Base-by-base conservation (phyloP, 2,329 filamentous ascomycete genomes). In the Colletotrichum sojae region DNA sequence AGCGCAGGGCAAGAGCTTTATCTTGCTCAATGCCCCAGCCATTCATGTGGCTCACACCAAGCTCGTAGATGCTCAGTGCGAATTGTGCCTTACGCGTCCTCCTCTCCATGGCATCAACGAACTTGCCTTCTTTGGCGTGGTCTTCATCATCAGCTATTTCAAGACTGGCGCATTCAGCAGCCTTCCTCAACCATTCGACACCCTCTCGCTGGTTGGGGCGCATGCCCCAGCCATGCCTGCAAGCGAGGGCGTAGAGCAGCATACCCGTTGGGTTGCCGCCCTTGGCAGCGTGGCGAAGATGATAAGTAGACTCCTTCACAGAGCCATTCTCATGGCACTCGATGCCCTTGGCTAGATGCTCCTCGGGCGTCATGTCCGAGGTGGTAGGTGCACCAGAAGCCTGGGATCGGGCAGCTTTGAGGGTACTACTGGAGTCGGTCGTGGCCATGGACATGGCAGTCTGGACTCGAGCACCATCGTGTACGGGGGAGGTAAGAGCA, bases 141-240 rank as follows among this genome's bases (percentile, higher is more conserved):
- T 91, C 90, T 76, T 95, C 93, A 59, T 96, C 93, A 57, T 95
- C 93, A 5, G 93, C 92, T 71, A 97, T 91, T 78, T 97, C 94
- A 31, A 94, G 83, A 65, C 92, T 91, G 4, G 94, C 94, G 62
- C 88, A 91, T 76, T 98, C 94, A 9, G 96, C 94, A 4, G 96
- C 96, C 78, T 95, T 96, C 53, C 94, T 90, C 65, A 99, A 84
- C 96, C 96, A 99, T 74, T 92, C 88, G 0, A 98, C 93, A 8
- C 94, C 96, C 80, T 99, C 96, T 55, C 88, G 88, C 76, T 94
- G 94, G 78, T 97, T 98, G 8, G 94, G 89, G 10, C 95, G 91
- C 94, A 98, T 98, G 18, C 96, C 96, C 96, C 96, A 99, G 56
- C 96, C 96, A 77, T 99, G 96, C 57, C 96, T 89, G 77, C 95